A percentile compares a stretch with the other conserved stretches of the same genome.
phyloP scores from a whole-genome alignment of 129 eudicot genomes.

The Gnaphalium uliginosum region DNA sequence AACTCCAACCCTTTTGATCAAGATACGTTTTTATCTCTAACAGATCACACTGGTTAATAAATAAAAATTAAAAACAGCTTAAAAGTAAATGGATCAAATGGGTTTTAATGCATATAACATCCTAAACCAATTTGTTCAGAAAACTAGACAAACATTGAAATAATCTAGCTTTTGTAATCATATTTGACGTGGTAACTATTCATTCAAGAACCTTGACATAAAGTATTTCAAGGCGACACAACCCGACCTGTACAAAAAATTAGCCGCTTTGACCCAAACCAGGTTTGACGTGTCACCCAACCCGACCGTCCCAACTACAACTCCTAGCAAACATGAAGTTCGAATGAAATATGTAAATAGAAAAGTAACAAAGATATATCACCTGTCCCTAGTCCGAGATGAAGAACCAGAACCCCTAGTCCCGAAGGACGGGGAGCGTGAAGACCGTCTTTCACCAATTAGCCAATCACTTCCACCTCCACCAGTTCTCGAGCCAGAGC shows the following conservation, averaged over 20 bases:
- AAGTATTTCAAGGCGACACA: not conserved
- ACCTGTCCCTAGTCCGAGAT: conserved; percentile 42
- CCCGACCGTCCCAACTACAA: not conserved
- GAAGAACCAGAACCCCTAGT: conserved; percentile 30
- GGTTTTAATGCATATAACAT: not conserved
- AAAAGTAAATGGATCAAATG: not conserved
- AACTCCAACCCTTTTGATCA: not conserved
- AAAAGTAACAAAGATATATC: not conserved
- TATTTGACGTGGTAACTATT: not conserved
- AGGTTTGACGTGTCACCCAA: not conserved
- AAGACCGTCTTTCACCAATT: conserved; percentile 62
- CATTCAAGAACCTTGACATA: not conserved
- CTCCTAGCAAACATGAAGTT: not conserved
- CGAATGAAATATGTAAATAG: not conserved
- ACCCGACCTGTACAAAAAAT: not conserved
- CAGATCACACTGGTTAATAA: not conserved
- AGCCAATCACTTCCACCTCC: conserved; percentile 81
- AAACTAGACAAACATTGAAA: not conserved
- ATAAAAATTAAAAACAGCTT: not conserved
- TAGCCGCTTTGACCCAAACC: not conserved
- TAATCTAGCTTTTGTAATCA: not conserved
- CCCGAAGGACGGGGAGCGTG: conserved; percentile 65
- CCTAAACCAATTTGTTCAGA: not conserved
- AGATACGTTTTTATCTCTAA: not conserved
- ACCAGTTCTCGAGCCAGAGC: conserved; percentile 33